Evolutionary conservation across 2,329 filamentous ascomycete genomes (phyloP).

Genomic region (Cytospora mali): DNA sequence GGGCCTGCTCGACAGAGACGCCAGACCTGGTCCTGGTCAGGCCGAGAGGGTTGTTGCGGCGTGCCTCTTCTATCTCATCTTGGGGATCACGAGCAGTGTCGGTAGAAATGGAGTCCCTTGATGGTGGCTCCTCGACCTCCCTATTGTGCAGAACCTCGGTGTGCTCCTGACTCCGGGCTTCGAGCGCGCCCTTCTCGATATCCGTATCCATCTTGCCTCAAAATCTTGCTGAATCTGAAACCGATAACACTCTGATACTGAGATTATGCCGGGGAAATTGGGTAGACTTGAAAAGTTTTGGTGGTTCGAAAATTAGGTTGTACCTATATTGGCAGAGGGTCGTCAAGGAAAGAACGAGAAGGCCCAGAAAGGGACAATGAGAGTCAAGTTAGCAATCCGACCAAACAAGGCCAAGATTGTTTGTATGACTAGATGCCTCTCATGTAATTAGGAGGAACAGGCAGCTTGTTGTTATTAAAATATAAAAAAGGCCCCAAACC

Average conservation of each 20-base stretch:
- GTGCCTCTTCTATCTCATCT: conserved; percentile 44
- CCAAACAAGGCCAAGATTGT: not conserved
- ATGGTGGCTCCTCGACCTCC: conserved; percentile 29
- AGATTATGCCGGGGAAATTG: not conserved
- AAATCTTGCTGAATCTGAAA: not conserved
- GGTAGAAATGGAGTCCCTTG: conserved; percentile 27
- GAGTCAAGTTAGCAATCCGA: not conserved
- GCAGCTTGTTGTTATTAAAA: too few relatives aligned
- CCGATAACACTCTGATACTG: not conserved
- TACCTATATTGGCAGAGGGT: not conserved
- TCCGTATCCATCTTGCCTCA: conserved; percentile 28
- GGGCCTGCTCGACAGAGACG: conserved; percentile 67
- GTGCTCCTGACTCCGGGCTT: conserved; percentile 16
- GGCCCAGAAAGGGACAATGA: not conserved
- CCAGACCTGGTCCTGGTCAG: conserved; percentile 47
- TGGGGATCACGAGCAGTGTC: conserved; percentile 37
- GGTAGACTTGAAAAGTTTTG: not conserved
- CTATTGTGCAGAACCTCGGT: conserved; percentile 17
- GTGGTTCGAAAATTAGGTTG: not conserved
- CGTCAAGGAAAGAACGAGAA: not conserved
- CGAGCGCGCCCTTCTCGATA: conserved; percentile 29
- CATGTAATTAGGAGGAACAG: not conserved
- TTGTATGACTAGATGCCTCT: not conserved
- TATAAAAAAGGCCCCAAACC: not conserved
- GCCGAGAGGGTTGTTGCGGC: conserved; percentile 52